These are phyloP conservation scores for Backusella morwellensis DNA, from an alignment of 192 early-diverging fungal species.

Conservation along the genomic window DNA sequence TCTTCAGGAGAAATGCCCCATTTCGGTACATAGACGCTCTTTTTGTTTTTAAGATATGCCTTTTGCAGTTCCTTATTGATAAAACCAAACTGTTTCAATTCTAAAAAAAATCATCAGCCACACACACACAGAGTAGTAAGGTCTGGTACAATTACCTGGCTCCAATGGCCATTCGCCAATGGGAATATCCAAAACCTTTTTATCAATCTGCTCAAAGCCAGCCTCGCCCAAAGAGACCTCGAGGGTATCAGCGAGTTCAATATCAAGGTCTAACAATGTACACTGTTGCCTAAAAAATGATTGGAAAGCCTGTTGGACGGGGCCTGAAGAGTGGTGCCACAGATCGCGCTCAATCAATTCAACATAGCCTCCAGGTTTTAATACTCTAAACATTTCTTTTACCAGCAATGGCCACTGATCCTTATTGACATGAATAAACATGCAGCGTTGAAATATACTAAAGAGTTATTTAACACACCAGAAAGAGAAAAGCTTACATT, in stretches of 20 bases:
- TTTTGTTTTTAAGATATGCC: conserved; percentile 22
- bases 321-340: conserved; percentile 32
- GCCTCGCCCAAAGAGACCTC: conserved; percentile 3
- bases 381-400: conserved; percentile 26
- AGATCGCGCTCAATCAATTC: conserved; percentile 35
- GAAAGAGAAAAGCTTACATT: not conserved
- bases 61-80: conserved; percentile 38
- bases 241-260: conserved; percentile 12
- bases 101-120: not conserved
- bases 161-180: conserved; percentile 38
- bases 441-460: conserved; percentile 36
- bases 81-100: conserved; percentile 36
- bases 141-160: not conserved
- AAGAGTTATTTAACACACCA: not conserved
- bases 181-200: conserved; percentile 27
- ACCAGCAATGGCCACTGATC: conserved; percentile 28
- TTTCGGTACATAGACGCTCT: conserved; percentile 21
- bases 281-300: conserved; percentile 26
- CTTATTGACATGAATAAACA: conserved; percentile 18
- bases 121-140: too few species aligned
- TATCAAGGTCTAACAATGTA: conserved; percentile 17
- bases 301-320: conserved; percentile 35
- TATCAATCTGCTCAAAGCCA: conserved; percentile 13
- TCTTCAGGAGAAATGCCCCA: conserved; percentile 33
- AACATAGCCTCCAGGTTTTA: conserved; percentile 38